Percentiles rank a stretch among this genome's conserved stretches.
Evolutionary conservation across 805 yeast genomes (phyloP).

Genomic region (Metschnikowia similis): DNA sequence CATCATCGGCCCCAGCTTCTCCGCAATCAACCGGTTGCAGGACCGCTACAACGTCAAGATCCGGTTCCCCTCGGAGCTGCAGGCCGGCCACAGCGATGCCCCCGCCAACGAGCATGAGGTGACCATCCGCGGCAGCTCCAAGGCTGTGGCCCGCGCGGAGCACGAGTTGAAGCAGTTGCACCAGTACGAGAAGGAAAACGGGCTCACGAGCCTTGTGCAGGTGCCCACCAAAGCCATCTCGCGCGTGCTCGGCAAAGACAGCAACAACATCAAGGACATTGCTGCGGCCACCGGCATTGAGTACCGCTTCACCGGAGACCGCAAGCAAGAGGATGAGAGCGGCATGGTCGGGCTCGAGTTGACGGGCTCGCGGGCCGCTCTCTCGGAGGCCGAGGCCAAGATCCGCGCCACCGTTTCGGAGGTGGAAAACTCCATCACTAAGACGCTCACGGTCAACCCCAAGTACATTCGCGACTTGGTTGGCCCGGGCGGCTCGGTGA

Average conservation of each 20-base stretch:
- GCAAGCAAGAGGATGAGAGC: slow-evolving; percentile 40
- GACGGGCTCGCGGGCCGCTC: slow-evolving; percentile 72
- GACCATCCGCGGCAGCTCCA: slow-evolving; percentile 80
- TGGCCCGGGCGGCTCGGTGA: slow-evolving; percentile 72
- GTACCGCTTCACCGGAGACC: slow-evolving; percentile 41
- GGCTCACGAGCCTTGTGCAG: slow-evolving; percentile 56
- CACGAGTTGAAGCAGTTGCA: slow-evolving; percentile 80
- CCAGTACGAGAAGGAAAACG: slow-evolving; percentile 84
- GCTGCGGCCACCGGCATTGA: slow-evolving; percentile 66
- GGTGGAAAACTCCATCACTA: slow-evolving; percentile 56
- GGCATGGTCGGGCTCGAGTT: slow-evolving; percentile 63
- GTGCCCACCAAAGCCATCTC: slow-evolving; percentile 77
- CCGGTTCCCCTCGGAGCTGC: slow-evolving; percentile 56
- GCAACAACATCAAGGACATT: slow-evolving; percentile 78
- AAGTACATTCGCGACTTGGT: slow-evolving; percentile 70
- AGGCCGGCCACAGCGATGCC: slow-evolving; percentile 25
- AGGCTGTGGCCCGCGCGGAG: slow-evolving; percentile 77
- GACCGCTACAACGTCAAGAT: slow-evolving; percentile 82
- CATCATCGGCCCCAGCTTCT: slow-evolving; percentile 80
- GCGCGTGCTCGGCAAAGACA: slow-evolving; percentile 83
- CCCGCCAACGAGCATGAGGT: slow-evolving; percentile 57
- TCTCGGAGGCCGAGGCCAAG: slow-evolving; percentile 64
- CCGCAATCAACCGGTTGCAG: slow-evolving; percentile 76
- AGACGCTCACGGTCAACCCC: slow-evolving; percentile 62
- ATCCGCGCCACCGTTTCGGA: slow-evolving; percentile 63